These are phyloP conservation scores for Penicillium tannophilum DNA, from an alignment of 495 filamentous ascomycete species.

Conservation along the genomic window DNA sequence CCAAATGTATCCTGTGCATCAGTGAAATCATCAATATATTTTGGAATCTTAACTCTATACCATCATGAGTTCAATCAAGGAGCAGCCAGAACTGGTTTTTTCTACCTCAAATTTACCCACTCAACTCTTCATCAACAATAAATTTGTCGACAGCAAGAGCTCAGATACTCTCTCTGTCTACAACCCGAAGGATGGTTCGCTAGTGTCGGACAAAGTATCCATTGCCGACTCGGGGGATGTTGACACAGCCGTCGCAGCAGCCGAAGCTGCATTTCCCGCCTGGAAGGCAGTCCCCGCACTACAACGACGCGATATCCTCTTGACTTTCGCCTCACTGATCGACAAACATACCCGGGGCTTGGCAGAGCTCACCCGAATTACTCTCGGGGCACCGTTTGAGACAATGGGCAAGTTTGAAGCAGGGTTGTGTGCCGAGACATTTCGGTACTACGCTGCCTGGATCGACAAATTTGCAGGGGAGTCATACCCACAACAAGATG, in stretches of 20 bases:
- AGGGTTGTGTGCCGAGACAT: not conserved
- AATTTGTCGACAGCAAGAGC: constrained; percentile 7
- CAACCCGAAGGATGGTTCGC: constrained; percentile 14
- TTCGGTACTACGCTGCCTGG: constrained; percentile 9
- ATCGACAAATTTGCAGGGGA: constrained; percentile 7
- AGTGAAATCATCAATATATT: too few species aligned
- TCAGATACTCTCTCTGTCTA: constrained; percentile 13
- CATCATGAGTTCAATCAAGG: not conserved
- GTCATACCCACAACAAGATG: constrained; percentile 1
- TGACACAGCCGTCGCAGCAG: constrained; percentile 15
- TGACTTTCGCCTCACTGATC: not conserved
- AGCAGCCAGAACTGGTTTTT: not conserved
- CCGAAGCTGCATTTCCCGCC: constrained; percentile 16
- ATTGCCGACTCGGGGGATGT: constrained; percentile 17
- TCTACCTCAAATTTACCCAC: not conserved
- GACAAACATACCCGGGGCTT: not conserved
- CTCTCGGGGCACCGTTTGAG: not conserved
- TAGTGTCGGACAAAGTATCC: constrained; percentile 18
- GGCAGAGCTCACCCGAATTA: not conserved
- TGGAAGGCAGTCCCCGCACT: constrained; percentile 8
- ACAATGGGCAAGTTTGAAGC: not conserved
- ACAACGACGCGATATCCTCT: not conserved
- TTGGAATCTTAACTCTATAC: too few species aligned
- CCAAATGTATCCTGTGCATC: too few species aligned
- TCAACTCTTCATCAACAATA: constrained; percentile 9